Evolutionary conservation across 148 eudicot species (phyloP), one percentile per base, ranked within the genome.

Genomic region (Drosera capensis): DNA sequence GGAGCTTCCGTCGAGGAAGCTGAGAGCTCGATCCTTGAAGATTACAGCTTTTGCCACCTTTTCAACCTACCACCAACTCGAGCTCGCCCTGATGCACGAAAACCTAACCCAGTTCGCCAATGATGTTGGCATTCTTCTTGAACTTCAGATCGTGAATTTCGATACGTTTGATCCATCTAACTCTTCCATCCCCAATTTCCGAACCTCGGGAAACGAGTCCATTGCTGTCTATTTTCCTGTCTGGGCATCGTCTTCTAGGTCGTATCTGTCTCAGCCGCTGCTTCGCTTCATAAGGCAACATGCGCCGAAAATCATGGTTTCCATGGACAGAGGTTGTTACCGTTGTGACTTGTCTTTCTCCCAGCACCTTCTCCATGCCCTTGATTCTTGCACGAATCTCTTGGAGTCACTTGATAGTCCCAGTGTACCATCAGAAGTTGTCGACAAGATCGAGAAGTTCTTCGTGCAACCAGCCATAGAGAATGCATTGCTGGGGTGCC

Each of bases 351-450:
- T 80, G 19, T 68, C 90, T 14, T 80, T 88, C 48, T 74, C 94
- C 4, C 76, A 71, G 48, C 96, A 83, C 23, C 52, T 88, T 22
- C 70, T 72, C 40, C 86, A 88, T 24, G 72, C 71, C 11, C 67
- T 88, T 17, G 86, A 80, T 26, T 82, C 92, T 0, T 74, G 68
- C 56, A 59, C 77, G 3, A 73, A 69, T 46, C 65, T 87, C 45
- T 72, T 87, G 7, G 96, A 87, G 49, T 82, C 94, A 3, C 71
- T 88, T 3, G 96, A 88, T 49, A 83, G 83, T 46, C 77, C 72
- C n/a, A 74, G 77, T 55, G 58, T 75, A 50, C 68, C 73, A 20
- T 44, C 65, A 17, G 94, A 88, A 20, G 64, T 78, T 7, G 52
- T 68, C 15, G 74, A 63, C 20, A 88, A 80, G 70, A 72, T 88